Evolutionary conservation across 2,329 filamentous ascomycete species (phyloP), one percentile per base, ranked within the genome.

Genomic region (Acrodontium crateriforme): DNA sequence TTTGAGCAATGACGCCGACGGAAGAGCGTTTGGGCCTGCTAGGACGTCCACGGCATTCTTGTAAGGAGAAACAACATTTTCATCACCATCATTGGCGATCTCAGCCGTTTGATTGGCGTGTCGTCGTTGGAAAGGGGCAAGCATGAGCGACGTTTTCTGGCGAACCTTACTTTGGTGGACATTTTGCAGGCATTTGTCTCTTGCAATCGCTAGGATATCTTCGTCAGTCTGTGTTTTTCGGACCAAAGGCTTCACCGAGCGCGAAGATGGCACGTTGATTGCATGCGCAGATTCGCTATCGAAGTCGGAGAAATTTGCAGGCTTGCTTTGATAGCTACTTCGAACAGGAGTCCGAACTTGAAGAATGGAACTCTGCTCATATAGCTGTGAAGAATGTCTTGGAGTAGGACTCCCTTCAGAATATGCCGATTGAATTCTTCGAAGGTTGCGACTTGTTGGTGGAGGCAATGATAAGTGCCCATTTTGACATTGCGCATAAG

Each of bases 101-200:
- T 27, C 27, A 4, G 11, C 9, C 5, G 11, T 21, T 9, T 11
- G 29, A 3, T 34, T 36, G 2, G 32, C 31, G 2, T 29, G 52
- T 12, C 56, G 49, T 32, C 58, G 62, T 36, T 54, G 58, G 42
- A 63, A 60, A 1, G 59, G 52, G 4, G 50, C 53, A 5, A 62
- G 36, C 21, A 62, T 55, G 29, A 62, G 45, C 1, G 60, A 63
- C 10, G 54, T 56, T 12, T 55, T 54, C 25, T 58, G 51, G 26
- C 54, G 53, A 10, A 60, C 32, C 18, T 54, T 50, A 14, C 50
- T 50, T 23, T 56, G 49, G 22, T 59, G 54, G 14, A 59, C 56
- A 14, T 48, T 47, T 29, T 59, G 55, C 3, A 63, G 34, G 30
- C 49, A 53, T 14, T 45, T 52, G 34, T 61, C 58, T 25, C 58